Base-by-base conservation (phyloP, 768 basidiomycete species). In the Tulasnella sp. region DNA sequence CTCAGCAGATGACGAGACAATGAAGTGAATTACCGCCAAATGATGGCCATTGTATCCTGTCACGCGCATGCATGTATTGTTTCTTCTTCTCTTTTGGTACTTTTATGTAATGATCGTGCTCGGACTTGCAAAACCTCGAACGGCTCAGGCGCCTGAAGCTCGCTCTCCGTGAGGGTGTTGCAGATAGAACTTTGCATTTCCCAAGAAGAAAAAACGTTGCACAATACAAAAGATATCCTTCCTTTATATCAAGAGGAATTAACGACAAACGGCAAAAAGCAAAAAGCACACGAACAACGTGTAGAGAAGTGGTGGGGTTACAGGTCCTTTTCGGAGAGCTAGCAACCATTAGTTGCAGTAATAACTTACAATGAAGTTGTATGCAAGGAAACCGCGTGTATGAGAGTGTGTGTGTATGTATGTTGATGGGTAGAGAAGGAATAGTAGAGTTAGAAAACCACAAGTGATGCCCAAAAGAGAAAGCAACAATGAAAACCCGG, bases 331-430 rank as follows among this genome's bases (percentile, higher is more conserved):
- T n/a, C n/a, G 52, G 52, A 24, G 52, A n/a, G 21, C 52, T 52
- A 24, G n/a, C 9, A 21, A 7, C n/a, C 62, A 68, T 68, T 68
- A 68, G 31, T 68, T 68, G 62, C 62, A 68, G 36, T 36, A 10
- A 68, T 68, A 68, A 68, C 62, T 68, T 68, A 68, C 62, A 27
- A 36, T 68, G 62, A 19, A 68, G 62, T 36, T 68, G 62, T 68
- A 68, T 68, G 62, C 62, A 52, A 36, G 62, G 36, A 68, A 27
- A 68, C 3, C 10, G 8, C 62, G 62, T 68, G 62, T 68, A 68
- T 68, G 62, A 68, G 62, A 68, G 62, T 68, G 62, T 68, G 62
- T 27, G 62, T 68, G 52, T 24, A 34, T 68, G 62, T 68, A 34
- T 27, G 62, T 68, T 68, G 62, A 68, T 68, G 62, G 2, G 62